These are phyloP conservation scores for Colletotrichum nymphaeae DNA, from an alignment of 2,329 filamentous ascomycete genomes.

Conservation along the genomic window DNA sequence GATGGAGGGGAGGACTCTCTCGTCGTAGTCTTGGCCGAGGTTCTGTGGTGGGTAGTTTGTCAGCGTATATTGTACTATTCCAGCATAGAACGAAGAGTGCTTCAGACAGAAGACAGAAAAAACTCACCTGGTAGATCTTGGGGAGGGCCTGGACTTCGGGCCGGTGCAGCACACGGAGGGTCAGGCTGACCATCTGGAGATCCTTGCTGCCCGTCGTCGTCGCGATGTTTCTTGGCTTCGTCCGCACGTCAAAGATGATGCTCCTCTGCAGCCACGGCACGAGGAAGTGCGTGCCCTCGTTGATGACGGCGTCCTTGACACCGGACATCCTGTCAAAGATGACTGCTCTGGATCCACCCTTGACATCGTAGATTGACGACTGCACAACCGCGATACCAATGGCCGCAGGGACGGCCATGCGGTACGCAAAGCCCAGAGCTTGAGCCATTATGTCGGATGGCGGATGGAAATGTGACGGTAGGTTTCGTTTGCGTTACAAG, in stretches of 20 bases:
- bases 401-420: constrained; percentile 78
- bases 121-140: constrained; percentile 94
- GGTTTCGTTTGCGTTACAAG: background rate
- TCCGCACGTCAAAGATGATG: constrained; percentile 96
- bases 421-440: constrained; percentile 71
- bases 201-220: constrained; percentile 99
- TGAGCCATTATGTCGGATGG: constrained; percentile 52
- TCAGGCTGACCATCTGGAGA: constrained; percentile 99
- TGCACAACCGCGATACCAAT: constrained; percentile 76
- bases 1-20: constrained; percentile 97
- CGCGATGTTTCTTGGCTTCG: constrained; percentile 95
- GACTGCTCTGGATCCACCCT: constrained; percentile 92
- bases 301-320: constrained; percentile 92
- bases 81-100: too few relatives aligned
- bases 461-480: background rate
- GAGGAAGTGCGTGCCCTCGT: constrained; percentile 97
- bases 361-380: constrained; percentile 95
- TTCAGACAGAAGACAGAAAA: too few relatives aligned
- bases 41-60: constrained; percentile 68
- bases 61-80: background rate
- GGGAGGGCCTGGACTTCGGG: constrained; percentile 93
- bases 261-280: constrained; percentile 95
- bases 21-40: constrained; percentile 97
- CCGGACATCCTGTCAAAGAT: constrained; percentile 96
- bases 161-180: constrained; percentile 91